Conservation (phyloP, 2,329 filamentous ascomycete genomes). For the Berkeleyomyces rouxiae region DNA sequence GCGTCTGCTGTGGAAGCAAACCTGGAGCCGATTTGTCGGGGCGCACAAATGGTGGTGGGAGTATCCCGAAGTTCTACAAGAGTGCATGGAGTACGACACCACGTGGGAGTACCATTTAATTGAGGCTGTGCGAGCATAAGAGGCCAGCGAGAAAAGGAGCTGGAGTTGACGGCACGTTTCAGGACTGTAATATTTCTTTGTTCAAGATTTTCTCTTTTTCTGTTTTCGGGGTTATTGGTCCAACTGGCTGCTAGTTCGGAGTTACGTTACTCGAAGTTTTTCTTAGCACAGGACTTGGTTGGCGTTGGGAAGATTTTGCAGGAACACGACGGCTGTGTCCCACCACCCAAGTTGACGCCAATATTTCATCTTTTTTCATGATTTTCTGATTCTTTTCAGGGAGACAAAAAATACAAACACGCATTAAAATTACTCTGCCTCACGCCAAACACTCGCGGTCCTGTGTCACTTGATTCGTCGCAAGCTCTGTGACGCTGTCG, state of each 20-base stretch:
- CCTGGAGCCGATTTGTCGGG: constrained; percentile 38
- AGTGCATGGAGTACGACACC: constrained; percentile 37
- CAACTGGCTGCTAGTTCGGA: no score
- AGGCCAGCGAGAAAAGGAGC: not conserved
- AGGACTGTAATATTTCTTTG: not conserved
- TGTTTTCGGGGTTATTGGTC: not conserved
- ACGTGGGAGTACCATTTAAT: constrained; percentile 43
- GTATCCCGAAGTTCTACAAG: constrained; percentile 34
- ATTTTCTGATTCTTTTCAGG: not conserved
- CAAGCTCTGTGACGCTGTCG: not conserved
- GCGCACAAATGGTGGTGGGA: constrained; percentile 46
- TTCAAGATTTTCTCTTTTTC: not conserved
- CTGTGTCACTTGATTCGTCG: not conserved
- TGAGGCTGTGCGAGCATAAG: constrained; percentile 28
- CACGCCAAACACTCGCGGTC: not conserved
- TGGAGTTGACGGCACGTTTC: not conserved
- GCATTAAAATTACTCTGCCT: not conserved
- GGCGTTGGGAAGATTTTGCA: no score
- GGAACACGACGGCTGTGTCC: no score
- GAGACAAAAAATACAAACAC: not conserved
- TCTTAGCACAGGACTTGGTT: no score
- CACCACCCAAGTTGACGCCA: no score
- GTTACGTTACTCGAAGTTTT: no score
- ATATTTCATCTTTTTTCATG: not conserved
- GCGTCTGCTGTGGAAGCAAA: constrained; percentile 42